phyloP scores from a whole-genome alignment of 495 filamentous ascomycete species.

The Margaritispora aquatica region DNA sequence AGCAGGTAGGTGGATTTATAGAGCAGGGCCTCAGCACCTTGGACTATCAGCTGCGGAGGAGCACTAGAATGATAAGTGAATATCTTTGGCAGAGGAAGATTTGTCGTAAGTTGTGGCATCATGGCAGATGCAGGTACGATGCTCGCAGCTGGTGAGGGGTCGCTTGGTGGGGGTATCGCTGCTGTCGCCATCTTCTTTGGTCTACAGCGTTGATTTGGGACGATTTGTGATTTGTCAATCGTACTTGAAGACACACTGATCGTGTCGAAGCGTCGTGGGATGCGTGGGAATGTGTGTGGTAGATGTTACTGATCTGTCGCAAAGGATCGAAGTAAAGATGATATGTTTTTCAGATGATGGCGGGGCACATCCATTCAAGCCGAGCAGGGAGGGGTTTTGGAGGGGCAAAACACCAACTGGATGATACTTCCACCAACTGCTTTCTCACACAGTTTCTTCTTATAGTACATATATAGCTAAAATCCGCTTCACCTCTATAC shows the following conservation, averaged over 20 bases:
- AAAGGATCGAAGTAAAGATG: not conserved
- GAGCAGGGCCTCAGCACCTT: constrained; percentile 93
- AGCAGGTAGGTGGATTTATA: constrained; percentile 80
- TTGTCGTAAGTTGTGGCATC: not conserved
- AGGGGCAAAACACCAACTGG: too few relatives aligned
- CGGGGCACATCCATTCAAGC: not conserved
- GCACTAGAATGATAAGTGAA: constrained; percentile 55
- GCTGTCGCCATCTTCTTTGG: constrained; percentile 11
- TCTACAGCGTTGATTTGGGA: not conserved
- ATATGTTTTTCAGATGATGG: not conserved
- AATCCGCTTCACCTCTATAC: not conserved
- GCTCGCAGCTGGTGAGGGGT: not conserved
- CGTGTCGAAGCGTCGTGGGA: not conserved
- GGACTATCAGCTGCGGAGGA: constrained; percentile 60
- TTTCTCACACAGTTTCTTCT: too few relatives aligned
- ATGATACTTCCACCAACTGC: too few relatives aligned
- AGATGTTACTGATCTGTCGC: not conserved
- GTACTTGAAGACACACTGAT: not conserved
- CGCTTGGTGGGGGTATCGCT: not conserved
- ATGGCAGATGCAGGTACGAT: not conserved
- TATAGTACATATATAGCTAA: too few relatives aligned
- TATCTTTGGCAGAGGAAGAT: constrained; percentile 42
- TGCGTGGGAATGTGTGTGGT: not conserved
- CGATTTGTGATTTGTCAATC: too few relatives aligned
- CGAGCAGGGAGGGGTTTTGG: not conserved